Evolutionary conservation across 1,139 yeast species (phyloP), one percentile per base, ranked within the genome.

Genomic region (Groenewaldozyma auringiensis): DNA sequence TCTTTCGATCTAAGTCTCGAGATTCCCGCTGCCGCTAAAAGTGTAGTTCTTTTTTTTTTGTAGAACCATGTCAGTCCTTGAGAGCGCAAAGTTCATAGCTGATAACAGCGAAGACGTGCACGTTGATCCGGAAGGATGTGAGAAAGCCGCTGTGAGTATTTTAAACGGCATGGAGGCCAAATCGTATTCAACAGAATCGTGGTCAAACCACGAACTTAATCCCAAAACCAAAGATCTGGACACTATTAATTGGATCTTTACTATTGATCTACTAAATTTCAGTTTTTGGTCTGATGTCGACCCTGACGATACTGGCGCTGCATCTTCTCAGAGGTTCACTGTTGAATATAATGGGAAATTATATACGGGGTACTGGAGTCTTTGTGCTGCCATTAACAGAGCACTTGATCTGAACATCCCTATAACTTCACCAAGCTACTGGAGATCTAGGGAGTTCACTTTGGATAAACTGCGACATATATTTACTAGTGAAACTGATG

Each of bases 321-420:
- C 65, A 2, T 53, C 52, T 13, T 48, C 62, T 2, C 55, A 60
- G 40, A 50, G 71, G 20, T 70, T 50, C 50, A 50, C 69, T 2
- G 68, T 69, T 6, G 53, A 51, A 11, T 69, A 64, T 50, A 51
- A 61, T 2, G 68, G 62, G 8, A 42, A 50, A 22, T 32, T 33
- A 18, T 70, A 68, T 53, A 70, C 74, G 0, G 74, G 74, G 6
- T 69, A 70, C 53, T 69, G 74, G 74, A 67, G 72, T 45, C 53
- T 69, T 32, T 65, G 60, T 9, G 74, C 74, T 0, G 70, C 71
- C 4, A 58, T 69, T 22, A 66, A 70, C 52, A 52, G 68, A 18
- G 73, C 74, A 0, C 50, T 70, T 21, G 68, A 63, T 17, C 58
- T 58, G n/a, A 66, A 64, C 1, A 56, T 68, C 13, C 66, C 68